phyloP scores from a whole-genome alignment of 345 rosid species.

The Populus euphratica region DNA sequence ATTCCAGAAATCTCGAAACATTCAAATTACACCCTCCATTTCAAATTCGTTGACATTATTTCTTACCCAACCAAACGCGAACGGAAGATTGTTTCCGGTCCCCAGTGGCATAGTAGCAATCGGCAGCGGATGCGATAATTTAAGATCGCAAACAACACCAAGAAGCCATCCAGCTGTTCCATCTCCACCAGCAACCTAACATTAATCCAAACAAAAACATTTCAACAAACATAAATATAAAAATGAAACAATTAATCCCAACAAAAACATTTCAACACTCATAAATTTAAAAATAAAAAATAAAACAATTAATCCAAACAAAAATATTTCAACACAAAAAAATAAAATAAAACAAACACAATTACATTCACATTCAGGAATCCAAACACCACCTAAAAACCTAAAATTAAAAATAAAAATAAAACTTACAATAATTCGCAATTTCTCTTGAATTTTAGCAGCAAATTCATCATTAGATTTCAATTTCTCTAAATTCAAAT shows the following conservation, averaged over 20 bases:
- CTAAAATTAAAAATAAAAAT: not conserved
- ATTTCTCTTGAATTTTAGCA: conserved; percentile 38
- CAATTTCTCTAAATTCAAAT: conserved; percentile 57
- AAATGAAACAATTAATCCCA: not conserved
- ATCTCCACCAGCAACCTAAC: conserved; percentile 96
- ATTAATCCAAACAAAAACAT: not conserved
- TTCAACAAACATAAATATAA: not conserved
- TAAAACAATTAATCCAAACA: not conserved
- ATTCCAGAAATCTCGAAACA: not conserved
- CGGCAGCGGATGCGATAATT: conserved; percentile 80
- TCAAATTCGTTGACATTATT: not conserved
- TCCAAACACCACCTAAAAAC: not conserved
- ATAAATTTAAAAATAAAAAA: no score
- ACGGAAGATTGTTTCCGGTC: conserved; percentile 94
- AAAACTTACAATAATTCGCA: conserved; percentile 66
- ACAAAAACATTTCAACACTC: not conserved
- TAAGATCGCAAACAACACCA: conserved; percentile 89
- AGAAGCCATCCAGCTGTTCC: conserved; percentile 99
- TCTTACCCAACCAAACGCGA: conserved; percentile 92
- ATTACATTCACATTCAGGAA: no score
- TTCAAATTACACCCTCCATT: no score
- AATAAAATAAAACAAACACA: not conserved
- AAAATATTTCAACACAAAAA: no score
- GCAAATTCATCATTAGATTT: conserved; percentile 49
- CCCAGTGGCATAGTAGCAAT: conserved; percentile 94